These are phyloP conservation scores for Fomitopsis palustris DNA, from an alignment of 1,284 basidiomycete species.

Conservation along the genomic window DNA sequence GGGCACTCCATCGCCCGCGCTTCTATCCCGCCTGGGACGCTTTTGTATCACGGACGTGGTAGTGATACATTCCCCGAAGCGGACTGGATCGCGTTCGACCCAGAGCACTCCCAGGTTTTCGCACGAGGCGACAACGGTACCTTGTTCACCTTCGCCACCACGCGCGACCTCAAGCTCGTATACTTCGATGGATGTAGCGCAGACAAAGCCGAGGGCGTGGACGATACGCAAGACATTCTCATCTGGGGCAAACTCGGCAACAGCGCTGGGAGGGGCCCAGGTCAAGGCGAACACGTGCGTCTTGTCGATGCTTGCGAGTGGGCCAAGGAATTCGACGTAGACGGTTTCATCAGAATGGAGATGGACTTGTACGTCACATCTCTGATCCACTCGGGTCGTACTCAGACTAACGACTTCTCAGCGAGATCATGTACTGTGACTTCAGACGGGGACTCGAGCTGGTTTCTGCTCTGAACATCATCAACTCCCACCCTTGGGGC, in stretches of 20 bases:
- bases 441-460: neutral
- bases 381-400: no score
- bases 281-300: neutral
- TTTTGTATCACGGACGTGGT: neutral
- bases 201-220: neutral
- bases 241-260: neutral
- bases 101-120: neutral
- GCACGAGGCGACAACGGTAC: neutral
- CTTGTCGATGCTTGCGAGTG: neutral
- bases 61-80: neutral
- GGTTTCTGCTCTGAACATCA: neutral
- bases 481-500: neutral
- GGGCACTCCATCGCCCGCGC: neutral
- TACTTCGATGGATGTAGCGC: neutral
- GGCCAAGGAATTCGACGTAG: neutral
- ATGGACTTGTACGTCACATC: neutral
- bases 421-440: constrained; percentile 1
- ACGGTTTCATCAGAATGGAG: neutral
- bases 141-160: neutral
- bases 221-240: neutral
- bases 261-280: neutral
- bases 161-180: neutral
- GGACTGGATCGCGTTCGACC: neutral
- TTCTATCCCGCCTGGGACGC: neutral
- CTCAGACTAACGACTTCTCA: neutral